phyloP scores from a whole-genome alignment of 192 early-diverging fungal genomes.

The Coemansia sp. region DNA sequence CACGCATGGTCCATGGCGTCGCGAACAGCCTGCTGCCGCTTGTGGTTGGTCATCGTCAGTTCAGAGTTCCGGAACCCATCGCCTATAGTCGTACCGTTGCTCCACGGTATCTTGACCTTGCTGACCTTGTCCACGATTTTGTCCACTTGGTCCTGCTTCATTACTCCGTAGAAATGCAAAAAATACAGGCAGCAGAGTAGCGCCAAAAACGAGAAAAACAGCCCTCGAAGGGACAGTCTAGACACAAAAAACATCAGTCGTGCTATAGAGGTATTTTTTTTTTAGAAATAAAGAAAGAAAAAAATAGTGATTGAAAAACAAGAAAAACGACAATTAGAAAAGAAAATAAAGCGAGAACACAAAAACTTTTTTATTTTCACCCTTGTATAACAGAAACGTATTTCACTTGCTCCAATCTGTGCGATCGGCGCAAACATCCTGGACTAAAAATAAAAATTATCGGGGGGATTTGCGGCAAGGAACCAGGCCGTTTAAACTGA shows the following conservation, averaged over 20 bases:
- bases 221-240: constrained; percentile 24
- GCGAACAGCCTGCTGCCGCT: constrained; percentile 41
- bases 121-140: constrained; percentile 17
- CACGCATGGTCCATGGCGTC: constrained; percentile 51
- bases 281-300: background rate
- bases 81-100: background rate
- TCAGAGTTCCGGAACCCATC: constrained; percentile 9
- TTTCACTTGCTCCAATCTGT: too few relatives aligned
- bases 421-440: too few relatives aligned
- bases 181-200: constrained; percentile 26
- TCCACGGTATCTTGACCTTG: constrained; percentile 14
- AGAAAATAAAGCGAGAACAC: background rate
- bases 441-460: too few relatives aligned
- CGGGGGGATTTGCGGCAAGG: too few relatives aligned
- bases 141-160: constrained; percentile 15
- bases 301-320: constrained; percentile 2
- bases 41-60: constrained; percentile 13
- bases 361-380: background rate
- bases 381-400: too few relatives aligned
- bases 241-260: constrained; percentile 1
- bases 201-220: constrained; percentile 21
- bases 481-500: background rate
- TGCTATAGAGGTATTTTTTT: background rate
- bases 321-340: background rate
- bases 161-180: constrained; percentile 20